Conservation (phyloP, 106 monocot species). For the Phalaenopsis aphrodite region DNA sequence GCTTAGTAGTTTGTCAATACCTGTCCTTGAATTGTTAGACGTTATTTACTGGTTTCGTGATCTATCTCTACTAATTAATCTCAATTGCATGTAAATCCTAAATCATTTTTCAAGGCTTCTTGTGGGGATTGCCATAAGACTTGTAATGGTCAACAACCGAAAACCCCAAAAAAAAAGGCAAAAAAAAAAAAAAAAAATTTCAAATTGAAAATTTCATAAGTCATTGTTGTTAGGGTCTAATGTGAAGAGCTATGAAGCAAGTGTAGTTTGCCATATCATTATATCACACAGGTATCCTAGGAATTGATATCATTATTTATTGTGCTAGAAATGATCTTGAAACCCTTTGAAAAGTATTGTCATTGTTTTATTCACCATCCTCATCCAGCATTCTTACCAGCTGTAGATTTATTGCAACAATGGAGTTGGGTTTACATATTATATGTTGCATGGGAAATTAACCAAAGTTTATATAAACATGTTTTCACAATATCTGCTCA, state of each 20-base stretch:
- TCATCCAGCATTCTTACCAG: too few species aligned
- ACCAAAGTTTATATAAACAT: too few species aligned
- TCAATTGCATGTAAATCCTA: background rate
- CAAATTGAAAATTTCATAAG: background rate
- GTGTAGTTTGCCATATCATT: background rate
- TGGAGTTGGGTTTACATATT: too few species aligned
- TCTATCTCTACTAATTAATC: background rate
- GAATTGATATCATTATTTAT: background rate
- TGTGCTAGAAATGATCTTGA: background rate
- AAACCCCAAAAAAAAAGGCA: background rate
- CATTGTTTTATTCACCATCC: background rate
- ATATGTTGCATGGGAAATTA: too few species aligned
- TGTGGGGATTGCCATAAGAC: background rate
- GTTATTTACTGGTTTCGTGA: background rate
- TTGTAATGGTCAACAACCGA: background rate
- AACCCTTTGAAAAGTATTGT: background rate
- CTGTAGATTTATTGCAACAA: too few species aligned
- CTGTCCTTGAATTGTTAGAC: background rate
- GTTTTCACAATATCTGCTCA: too few species aligned
- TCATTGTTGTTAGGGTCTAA: background rate
- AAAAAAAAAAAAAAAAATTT: background rate
- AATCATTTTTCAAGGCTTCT: background rate
- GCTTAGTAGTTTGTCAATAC: background rate
- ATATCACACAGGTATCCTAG: background rate
- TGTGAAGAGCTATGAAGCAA: background rate